Evolutionary conservation across 805 yeast genomes (phyloP).

Genomic region (Clavispora carvajalis): DNA sequence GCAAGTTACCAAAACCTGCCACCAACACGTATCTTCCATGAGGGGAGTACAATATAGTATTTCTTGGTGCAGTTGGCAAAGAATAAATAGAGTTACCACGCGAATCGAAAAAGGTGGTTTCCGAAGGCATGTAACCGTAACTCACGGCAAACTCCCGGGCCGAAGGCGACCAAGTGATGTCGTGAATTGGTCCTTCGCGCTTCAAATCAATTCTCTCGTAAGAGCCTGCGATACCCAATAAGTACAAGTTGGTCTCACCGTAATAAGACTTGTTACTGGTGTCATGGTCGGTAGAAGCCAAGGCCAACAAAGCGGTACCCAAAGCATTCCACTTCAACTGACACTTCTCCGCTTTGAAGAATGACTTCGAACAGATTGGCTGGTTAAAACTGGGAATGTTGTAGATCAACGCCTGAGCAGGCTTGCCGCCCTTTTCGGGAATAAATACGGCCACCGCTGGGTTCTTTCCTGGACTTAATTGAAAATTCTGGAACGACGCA

Average conservation of each 20-base stretch:
- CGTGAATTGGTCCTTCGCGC: constrained; percentile 96
- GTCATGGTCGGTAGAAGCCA: constrained; percentile 95
- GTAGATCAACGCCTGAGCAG: constrained; percentile 82
- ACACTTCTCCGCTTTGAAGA: constrained; percentile 94
- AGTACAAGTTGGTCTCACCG: constrained; percentile 90
- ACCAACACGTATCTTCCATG: constrained; percentile 86
- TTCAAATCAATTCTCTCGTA: constrained; percentile 85
- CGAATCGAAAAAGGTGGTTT: constrained; percentile 89
- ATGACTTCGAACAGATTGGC: constrained; percentile 79
- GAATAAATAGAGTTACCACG: constrained; percentile 84
- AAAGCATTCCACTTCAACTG: constrained; percentile 87
- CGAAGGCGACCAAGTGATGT: constrained; percentile 94
- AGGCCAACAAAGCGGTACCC: constrained; percentile 90
- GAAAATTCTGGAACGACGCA: constrained; percentile 50
- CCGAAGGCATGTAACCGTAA: constrained; percentile 97
- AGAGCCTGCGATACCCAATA: constrained; percentile 87
- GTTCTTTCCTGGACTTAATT: constrained; percentile 79
- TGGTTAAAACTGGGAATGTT: constrained; percentile 69
- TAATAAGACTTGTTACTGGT: constrained; percentile 89
- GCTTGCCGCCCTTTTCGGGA: constrained; percentile 83
- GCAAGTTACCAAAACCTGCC: constrained; percentile 97
- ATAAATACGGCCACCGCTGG: constrained; percentile 88
- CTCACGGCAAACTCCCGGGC: constrained; percentile 96
- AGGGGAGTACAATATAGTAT: constrained; percentile 88
- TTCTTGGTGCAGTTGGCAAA: constrained; percentile 81